Conservation (phyloP, 176 grass and related monocot species). For the Triticum dicoccoides region DNA sequence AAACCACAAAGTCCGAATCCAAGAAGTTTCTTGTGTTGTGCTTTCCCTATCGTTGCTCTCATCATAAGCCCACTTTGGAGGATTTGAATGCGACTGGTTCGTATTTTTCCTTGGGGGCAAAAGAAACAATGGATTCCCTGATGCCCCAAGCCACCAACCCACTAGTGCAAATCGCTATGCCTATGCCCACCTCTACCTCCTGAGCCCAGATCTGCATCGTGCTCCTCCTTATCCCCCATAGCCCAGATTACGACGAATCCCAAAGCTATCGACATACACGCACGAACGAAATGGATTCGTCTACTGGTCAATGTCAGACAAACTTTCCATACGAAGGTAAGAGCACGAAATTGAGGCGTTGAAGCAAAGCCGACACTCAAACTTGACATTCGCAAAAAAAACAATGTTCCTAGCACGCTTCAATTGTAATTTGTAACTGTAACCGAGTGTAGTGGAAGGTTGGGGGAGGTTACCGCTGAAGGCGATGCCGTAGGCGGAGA, state of each 20-base stretch:
- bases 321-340: too few species aligned
- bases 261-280: too few species aligned
- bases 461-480: conserved; percentile 65
- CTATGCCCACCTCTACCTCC: background rate
- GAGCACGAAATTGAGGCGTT: background rate
- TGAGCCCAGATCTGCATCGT: background rate
- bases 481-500: conserved; percentile 69
- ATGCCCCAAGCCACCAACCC: conserved; percentile 27
- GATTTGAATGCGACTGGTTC: conserved; percentile 19
- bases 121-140: conserved; percentile 36
- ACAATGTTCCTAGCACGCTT: background rate
- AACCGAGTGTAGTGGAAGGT: background rate
- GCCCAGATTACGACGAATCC: too few species aligned
- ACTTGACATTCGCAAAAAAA: background rate
- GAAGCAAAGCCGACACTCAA: background rate
- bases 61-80: background rate
- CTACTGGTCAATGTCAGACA: background rate
- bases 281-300: conserved; percentile 17
- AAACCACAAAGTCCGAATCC: background rate
- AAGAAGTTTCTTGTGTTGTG: background rate
- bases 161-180: conserved; percentile 26
- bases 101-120: conserved; percentile 23
- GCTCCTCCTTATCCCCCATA: background rate
- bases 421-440: background rate
- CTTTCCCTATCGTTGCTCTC: background rate